Evolutionary conservation across 306 rosid species (phyloP).

Genomic region (Dalbergia oliveri): DNA sequence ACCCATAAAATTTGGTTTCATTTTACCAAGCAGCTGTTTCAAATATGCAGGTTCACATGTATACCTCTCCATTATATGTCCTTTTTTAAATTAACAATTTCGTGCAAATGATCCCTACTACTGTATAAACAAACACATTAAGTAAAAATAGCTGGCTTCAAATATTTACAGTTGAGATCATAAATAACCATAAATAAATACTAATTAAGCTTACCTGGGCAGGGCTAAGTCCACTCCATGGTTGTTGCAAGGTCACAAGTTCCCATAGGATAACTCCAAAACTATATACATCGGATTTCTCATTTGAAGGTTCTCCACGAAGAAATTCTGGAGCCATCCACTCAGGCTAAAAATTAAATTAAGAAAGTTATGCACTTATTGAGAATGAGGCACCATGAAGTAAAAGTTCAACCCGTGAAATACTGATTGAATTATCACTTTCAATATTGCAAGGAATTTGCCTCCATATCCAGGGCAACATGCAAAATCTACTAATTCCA

Average conservation of each 20-base stretch:
- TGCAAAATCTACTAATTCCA: background rate
- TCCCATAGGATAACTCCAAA: conserved; percentile 98
- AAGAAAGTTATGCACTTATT: conserved; percentile 58
- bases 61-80: conserved; percentile 8
- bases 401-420: conserved; percentile 56
- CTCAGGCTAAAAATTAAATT: conserved; percentile 86
- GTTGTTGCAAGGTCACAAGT: conserved; percentile 90
- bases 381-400: conserved; percentile 52
- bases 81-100: conserved; percentile 35
- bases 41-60: conserved; percentile 35
- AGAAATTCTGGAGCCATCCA: conserved; percentile 99
- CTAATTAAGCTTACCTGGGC: conserved; percentile 72
- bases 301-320: conserved; percentile 95
- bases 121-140: conserved; percentile 28
- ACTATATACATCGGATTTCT: conserved; percentile 96
- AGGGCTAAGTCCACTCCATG: conserved; percentile 93
- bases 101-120: conserved; percentile 43
- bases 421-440: conserved; percentile 54
- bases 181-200: background rate
- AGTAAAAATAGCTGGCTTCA: conserved; percentile 35
- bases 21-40: conserved; percentile 31
- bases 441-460: conserved; percentile 23
- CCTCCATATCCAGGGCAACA: background rate
- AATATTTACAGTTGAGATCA: conserved; percentile 28
- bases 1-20: conserved; percentile 26